These are phyloP conservation scores for Fusarium equiseti DNA, from an alignment of 2,329 filamentous ascomycete species.

Conservation along the genomic window DNA sequence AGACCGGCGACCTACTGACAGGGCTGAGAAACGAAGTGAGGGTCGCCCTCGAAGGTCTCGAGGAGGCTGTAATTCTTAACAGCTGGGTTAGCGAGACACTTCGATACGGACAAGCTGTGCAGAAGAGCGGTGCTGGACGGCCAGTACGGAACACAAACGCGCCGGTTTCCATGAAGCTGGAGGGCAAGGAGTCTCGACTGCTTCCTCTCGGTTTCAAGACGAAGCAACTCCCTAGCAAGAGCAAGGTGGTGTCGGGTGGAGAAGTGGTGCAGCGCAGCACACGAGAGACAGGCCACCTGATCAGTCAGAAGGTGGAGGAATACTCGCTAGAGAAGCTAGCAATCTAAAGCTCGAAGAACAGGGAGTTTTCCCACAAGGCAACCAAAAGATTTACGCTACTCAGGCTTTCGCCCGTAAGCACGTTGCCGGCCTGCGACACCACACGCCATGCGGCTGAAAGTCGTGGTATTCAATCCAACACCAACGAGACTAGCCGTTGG, in stretches of 20 bases:
- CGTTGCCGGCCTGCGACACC: conserved; percentile 24
- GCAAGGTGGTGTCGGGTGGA: conserved; percentile 75
- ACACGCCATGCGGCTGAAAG: conserved; percentile 43
- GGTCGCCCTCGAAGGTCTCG: conserved; percentile 77
- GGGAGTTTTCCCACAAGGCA: conserved; percentile 28
- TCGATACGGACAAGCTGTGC: conserved; percentile 64
- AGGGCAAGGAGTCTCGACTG: conserved; percentile 61
- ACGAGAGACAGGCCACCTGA: conserved; percentile 81
- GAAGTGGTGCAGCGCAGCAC: conserved; percentile 76
- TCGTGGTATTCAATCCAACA: conserved; percentile 3
- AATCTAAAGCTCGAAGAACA: conserved; percentile 60
- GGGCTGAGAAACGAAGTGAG: conserved; percentile 76
- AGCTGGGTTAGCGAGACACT: conserved; percentile 75
- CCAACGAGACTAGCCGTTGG: conserved; percentile 18
- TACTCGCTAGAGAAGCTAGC: conserved; percentile 86
- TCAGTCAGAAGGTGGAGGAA: conserved; percentile 81
- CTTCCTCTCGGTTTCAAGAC: conserved; percentile 81
- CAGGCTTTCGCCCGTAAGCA: conserved; percentile 17
- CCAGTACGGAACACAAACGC: conserved; percentile 53
- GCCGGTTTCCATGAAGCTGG: conserved; percentile 58
- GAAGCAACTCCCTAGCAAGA: conserved; percentile 60
- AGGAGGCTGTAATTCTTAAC: conserved; percentile 75
- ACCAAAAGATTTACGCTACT: conserved; percentile 25
- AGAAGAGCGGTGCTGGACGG: conserved; percentile 49
- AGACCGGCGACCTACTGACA: conserved; percentile 73